Base-by-base conservation (phyloP, 495 filamentous ascomycete genomes). In the Hypoxylon perforatum region DNA sequence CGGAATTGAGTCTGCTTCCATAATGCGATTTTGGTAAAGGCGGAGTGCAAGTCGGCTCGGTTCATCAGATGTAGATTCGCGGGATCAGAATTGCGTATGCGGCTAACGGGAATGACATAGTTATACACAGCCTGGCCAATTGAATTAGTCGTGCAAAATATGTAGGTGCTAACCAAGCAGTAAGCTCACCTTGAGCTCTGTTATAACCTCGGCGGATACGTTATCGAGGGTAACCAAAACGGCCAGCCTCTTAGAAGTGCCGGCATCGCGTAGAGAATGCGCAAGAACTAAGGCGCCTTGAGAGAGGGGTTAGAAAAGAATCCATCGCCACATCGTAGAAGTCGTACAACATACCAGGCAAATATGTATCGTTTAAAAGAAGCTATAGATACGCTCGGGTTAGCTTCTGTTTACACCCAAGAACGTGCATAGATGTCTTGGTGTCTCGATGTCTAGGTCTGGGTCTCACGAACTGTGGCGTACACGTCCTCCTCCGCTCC, bases 1-100 rank as follows among this genome's bases (percentile, higher is more conserved):
- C 88, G 83, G 81, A 92, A 99, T 75, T 96, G 94, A 12, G 87
- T 90, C 77, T 93, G 90, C 52, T 89, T 90, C 96, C 96, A 99
- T 14, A 99, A 83, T 60, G 91, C 88, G 75, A 99, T 93, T 81
- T 99, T 99, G 55, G 95, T 98, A 74, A 97, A 97, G 55, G 94
- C 90, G 15, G 92, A 90, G 68, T 91, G 87, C 17, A 99, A 84
- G 71, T 99, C 96, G 50, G 87, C 86, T 30, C 95, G 92, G 70
- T 92, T 87, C 93, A 99, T 97, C 33, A 97, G 85, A 77, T 88
- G 89, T 47, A 99, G 86, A 70, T 97, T 97, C 42, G 88, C 88
- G 0, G 92, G 91, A 15, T 85, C 85, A 44, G 84, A 83, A 73
- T 92, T 98, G 53, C 84, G 84, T 61, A 97, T 87, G 36, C 87